These are phyloP conservation scores for Eucommia ulmoides DNA, from an alignment of 257 asterid species.

Conservation along the genomic window DNA sequence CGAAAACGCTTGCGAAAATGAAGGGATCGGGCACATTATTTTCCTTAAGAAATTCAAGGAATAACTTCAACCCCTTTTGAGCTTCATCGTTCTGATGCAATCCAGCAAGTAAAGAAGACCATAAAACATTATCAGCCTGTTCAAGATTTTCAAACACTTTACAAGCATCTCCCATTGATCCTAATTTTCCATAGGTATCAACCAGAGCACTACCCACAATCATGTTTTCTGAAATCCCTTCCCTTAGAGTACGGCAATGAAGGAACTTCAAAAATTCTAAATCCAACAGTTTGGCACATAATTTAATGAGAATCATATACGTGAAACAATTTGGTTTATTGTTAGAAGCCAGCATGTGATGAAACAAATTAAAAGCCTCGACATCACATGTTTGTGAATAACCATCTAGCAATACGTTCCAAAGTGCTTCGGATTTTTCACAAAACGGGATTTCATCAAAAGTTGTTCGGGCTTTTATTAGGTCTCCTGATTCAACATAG, in stretches of 20 bases:
- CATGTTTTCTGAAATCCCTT: background rate
- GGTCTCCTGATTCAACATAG: background rate
- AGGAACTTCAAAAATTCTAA: background rate
- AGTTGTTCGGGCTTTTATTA: background rate
- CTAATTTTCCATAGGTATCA: background rate
- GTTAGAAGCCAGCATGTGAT: background rate
- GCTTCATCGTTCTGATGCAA: background rate
- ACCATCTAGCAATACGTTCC: background rate
- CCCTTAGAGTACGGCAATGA: background rate
- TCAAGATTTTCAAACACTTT: background rate
- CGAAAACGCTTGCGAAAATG: background rate
- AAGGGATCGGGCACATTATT: background rate
- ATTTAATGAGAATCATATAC: background rate
- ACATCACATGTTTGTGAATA: background rate
- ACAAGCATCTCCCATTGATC: background rate
- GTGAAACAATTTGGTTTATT: background rate
- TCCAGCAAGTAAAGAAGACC: constrained; percentile 1
- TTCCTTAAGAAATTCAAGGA: background rate
- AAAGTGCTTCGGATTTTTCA: background rate
- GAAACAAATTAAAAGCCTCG: background rate
- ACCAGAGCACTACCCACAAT: background rate
- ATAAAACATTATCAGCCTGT: background rate
- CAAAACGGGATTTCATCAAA: background rate
- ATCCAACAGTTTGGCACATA: background rate
- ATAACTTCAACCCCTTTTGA: background rate